A percentile compares a stretch with the other conserved stretches of the same genome.
Evolutionary conservation across 106 monocot genomes (phyloP).

Genomic region (Dioscorea alata): DNA sequence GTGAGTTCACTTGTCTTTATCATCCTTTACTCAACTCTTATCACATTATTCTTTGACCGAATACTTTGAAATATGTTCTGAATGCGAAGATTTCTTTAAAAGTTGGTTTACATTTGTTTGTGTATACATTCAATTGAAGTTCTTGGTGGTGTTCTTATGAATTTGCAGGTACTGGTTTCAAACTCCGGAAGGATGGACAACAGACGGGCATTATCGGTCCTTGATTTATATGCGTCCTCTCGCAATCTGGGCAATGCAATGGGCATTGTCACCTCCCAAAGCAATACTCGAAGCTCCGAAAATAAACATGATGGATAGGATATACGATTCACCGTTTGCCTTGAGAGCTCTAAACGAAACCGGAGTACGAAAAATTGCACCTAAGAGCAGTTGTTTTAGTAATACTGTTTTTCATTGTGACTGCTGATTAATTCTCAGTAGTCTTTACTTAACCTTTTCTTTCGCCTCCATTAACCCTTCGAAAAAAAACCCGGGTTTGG

Average conservation of each 20-base stretch:
- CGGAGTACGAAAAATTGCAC: conserved; percentile 43
- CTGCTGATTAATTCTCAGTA: conserved; percentile 32
- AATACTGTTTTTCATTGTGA: conserved; percentile 74
- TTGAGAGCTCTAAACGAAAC: conserved; percentile 40
- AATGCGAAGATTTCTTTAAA: too few species aligned
- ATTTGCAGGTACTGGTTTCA: conserved; percentile 91
- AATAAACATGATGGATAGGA: conserved; percentile 82
- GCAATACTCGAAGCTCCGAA: conserved; percentile 76
- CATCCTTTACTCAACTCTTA: too few species aligned
- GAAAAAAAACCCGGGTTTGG: too few species aligned
- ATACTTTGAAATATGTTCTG: too few species aligned
- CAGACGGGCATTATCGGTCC: conserved; percentile 90
- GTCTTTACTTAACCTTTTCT: background rate
- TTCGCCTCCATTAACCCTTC: background rate
- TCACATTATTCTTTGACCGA: too few species aligned
- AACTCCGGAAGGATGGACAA: conserved; percentile 94
- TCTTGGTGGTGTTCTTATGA: background rate
- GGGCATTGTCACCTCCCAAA: conserved; percentile 85
- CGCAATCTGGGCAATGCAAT: conserved; percentile 99
- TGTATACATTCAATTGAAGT: background rate
- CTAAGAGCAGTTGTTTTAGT: conserved; percentile 54
- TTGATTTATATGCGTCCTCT: conserved; percentile 94
- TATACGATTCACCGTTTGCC: conserved; percentile 42
- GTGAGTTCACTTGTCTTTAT: conserved; percentile 23
- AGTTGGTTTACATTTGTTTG: too few species aligned